These are phyloP conservation scores for Botrytis elliptica DNA, from an alignment of 2,329 filamentous ascomycete species.

Conservation along the genomic window DNA sequence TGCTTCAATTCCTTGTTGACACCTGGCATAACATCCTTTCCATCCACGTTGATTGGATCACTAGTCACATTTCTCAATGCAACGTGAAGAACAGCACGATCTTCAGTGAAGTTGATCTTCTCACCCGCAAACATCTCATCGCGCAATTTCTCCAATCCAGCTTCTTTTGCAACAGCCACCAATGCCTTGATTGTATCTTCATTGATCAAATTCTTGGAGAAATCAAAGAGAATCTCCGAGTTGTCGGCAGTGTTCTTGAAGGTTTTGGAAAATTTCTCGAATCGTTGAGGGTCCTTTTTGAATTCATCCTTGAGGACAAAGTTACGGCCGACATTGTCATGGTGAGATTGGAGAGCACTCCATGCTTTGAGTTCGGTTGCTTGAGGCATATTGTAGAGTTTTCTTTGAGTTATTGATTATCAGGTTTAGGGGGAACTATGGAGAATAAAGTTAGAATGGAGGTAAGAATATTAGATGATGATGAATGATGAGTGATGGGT, in stretches of 20 bases:
- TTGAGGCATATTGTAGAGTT: conserved; percentile 63
- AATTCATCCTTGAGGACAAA: conserved; percentile 95
- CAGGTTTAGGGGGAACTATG: background rate
- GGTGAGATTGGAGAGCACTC: conserved; percentile 88
- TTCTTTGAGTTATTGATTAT: background rate
- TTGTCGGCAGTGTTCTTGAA: conserved; percentile 77
- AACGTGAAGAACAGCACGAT: conserved; percentile 92
- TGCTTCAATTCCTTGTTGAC: conserved; percentile 90
- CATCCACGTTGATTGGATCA: conserved; percentile 80
- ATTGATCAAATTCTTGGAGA: conserved; percentile 97
- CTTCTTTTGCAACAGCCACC: conserved; percentile 87
- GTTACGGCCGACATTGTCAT: conserved; percentile 79
- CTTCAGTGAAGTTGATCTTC: conserved; percentile 99
- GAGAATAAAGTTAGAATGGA: background rate
- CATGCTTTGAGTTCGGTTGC: conserved; percentile 83
- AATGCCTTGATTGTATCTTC: conserved; percentile 88
- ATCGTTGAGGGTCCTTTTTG: conserved; percentile 80
- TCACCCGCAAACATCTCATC: conserved; percentile 97
- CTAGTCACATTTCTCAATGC: conserved; percentile 88
- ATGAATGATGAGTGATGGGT: too few relatives aligned
- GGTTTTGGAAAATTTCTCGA: conserved; percentile 83
- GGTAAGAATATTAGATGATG: background rate
- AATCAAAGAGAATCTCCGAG: conserved; percentile 93
- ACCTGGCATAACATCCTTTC: conserved; percentile 88
- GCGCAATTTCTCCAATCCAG: conserved; percentile 85